Evolutionary conservation across 805 yeast genomes (phyloP).

Genomic region (Naumovozyma baii): DNA sequence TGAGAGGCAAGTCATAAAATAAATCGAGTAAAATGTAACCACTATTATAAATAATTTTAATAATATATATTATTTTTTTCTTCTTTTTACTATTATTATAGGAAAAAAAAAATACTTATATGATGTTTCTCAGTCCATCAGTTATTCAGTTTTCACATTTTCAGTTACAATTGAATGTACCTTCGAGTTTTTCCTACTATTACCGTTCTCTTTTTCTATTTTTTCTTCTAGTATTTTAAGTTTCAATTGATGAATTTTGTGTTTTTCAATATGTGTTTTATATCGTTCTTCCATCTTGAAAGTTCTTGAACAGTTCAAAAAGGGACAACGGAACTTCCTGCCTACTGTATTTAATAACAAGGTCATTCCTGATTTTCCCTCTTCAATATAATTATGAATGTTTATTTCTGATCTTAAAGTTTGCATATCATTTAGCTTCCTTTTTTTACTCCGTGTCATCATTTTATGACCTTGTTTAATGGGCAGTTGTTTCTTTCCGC

Average conservation of each 20-base stretch:
- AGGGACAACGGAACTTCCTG: conserved; percentile 39
- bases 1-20: no score
- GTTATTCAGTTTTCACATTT: no score
- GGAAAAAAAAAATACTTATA: no score
- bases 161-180: no score
- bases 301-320: conserved; percentile 41
- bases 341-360: conserved; percentile 30
- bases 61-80: no score
- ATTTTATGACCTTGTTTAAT: background rate
- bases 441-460: background rate
- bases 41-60: no score
- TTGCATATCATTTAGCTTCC: conserved; percentile 1
- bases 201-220: background rate
- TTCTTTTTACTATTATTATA: no score
- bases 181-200: background rate
- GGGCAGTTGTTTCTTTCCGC: no score
- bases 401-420: conserved; percentile 10
- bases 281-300: conserved; percentile 36
- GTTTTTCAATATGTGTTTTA: conserved; percentile 27
- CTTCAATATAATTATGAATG: conserved; percentile 19
- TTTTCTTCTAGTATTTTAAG: conserved; percentile 19
- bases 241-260: conserved; percentile 28
- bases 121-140: no score
- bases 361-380: conserved; percentile 21
- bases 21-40: no score